Conservation (phyloP, 2,329 filamentous ascomycete species). For the Alternaria ventricosa region DNA sequence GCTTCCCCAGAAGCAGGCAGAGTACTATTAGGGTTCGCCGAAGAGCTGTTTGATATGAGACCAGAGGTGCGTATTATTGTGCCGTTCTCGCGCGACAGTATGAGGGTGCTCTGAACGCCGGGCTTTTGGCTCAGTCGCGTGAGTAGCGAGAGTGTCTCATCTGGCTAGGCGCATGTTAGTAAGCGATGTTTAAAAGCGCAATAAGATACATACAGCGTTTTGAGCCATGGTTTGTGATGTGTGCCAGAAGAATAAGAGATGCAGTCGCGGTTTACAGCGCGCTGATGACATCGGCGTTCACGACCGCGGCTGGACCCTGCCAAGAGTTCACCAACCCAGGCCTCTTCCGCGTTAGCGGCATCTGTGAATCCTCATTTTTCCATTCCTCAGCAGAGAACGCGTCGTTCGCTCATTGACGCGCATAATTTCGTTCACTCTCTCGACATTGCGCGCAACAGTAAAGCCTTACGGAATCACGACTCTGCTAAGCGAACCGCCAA, state of each 20-base stretch:
- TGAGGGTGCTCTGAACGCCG: slow-evolving; percentile 78
- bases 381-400: slow-evolving; percentile 4
- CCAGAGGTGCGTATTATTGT: slow-evolving; percentile 78
- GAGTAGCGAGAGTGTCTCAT: slow-evolving; percentile 69
- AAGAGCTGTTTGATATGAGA: slow-evolving; percentile 66
- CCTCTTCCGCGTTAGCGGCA: slow-evolving; percentile 12
- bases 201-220: slow-evolving; percentile 28
- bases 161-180: slow-evolving; percentile 39
- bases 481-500: slow-evolving; percentile 22
- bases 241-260: slow-evolving; percentile 1
- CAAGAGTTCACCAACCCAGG: slow-evolving; percentile 14
- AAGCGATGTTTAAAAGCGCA: neutral
- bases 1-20: slow-evolving; percentile 44
- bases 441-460: slow-evolving; percentile 35
- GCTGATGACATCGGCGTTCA: slow-evolving; percentile 25
- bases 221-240: slow-evolving; percentile 33
- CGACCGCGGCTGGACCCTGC: slow-evolving; percentile 25
- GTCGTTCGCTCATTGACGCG: slow-evolving; percentile 5
- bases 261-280: slow-evolving; percentile 9
- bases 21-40: slow-evolving; percentile 53
- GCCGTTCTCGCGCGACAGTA: slow-evolving; percentile 74
- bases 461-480: neutral
- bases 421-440: neutral
- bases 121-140: slow-evolving; percentile 76
- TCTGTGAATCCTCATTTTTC: slow-evolving; percentile 35